Percentiles rank a stretch among this genome's conserved stretches.
Conservation (phyloP, 768 basidiomycete species). For the Serendipita sp. region DNA sequence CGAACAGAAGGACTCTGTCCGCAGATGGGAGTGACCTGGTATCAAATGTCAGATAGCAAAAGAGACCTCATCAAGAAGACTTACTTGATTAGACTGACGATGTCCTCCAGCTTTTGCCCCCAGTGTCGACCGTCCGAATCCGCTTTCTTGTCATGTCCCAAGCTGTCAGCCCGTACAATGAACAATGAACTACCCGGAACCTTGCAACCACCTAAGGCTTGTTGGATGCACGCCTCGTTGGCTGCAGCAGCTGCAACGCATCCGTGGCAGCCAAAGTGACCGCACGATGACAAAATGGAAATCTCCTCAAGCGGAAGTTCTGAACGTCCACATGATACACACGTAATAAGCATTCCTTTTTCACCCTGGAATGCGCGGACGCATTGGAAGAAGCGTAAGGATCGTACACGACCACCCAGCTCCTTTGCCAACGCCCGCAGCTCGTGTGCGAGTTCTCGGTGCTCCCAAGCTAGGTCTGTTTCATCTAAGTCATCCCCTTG, state of each 20-base stretch:
- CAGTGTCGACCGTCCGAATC: slow-evolving; percentile 64
- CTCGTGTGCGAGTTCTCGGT: slow-evolving; percentile 76
- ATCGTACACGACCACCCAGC: slow-evolving; percentile 76
- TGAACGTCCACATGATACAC: slow-evolving; percentile 43
- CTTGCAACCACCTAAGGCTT: slow-evolving; percentile 50
- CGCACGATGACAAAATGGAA: slow-evolving; percentile 81
- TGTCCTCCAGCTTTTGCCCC: slow-evolving; percentile 67
- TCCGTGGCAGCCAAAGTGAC: slow-evolving; percentile 66
- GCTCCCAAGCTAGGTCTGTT: slow-evolving; percentile 58
- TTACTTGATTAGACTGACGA: slow-evolving; percentile 62
- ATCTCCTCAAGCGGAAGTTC: slow-evolving; percentile 49
- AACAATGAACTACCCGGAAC: slow-evolving; percentile 71
- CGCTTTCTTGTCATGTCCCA: slow-evolving; percentile 64
- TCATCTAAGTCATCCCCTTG: slow-evolving; percentile 34
- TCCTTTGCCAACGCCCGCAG: slow-evolving; percentile 77
- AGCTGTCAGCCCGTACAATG: slow-evolving; percentile 61
- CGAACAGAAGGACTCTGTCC: slow-evolving; percentile 80
- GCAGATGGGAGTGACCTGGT: slow-evolving; percentile 17
- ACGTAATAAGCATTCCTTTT: slow-evolving; percentile 35
- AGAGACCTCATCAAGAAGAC: slow-evolving; percentile 17
- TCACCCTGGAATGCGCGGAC: slow-evolving; percentile 81
- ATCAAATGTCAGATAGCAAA: not conserved
- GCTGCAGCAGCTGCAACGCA: slow-evolving; percentile 64
- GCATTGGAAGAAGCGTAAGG: slow-evolving; percentile 80
- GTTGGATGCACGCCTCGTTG: slow-evolving; percentile 68